phyloP scores from a whole-genome alignment of 2,329 filamentous ascomycete genomes.

The Claviceps quebecensis region DNA sequence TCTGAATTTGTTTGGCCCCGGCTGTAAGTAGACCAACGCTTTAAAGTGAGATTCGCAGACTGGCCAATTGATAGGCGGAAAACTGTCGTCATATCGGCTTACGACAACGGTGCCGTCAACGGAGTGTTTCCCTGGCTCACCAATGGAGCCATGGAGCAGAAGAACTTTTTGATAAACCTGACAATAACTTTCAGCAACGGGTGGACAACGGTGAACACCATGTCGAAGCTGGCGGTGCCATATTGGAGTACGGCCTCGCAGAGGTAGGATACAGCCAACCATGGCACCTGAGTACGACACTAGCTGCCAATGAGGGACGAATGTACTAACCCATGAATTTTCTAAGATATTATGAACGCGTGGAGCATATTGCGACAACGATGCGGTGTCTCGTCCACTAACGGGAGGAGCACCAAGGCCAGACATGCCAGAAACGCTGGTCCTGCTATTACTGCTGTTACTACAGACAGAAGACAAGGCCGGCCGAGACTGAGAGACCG shows the following conservation, averaged over 20 bases:
- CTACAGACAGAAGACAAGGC: conserved; percentile 23
- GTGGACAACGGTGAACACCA: background rate
- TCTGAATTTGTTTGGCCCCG: conserved; percentile 75
- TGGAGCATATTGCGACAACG: conserved; percentile 68
- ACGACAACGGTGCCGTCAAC: conserved; percentile 71
- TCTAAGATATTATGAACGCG: conserved; percentile 66
- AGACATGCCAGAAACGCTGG: conserved; percentile 51
- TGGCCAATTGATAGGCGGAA: conserved; percentile 74
- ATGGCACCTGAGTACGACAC: background rate
- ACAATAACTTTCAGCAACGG: conserved; percentile 11
- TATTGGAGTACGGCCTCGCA: background rate
- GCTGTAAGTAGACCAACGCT: conserved; percentile 74
- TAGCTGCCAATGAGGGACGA: background rate
- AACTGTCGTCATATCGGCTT: conserved; percentile 69
- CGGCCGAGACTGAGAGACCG: conserved; percentile 20
- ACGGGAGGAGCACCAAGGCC: conserved; percentile 42
- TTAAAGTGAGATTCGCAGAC: conserved; percentile 87
- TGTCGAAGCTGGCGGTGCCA: background rate
- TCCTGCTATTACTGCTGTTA: conserved; percentile 41
- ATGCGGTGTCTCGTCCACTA: conserved; percentile 40
- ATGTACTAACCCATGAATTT: conserved; percentile 61
- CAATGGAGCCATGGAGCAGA: conserved; percentile 67
- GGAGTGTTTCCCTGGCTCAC: conserved; percentile 51
- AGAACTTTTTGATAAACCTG: conserved; percentile 91
- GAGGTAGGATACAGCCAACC: background rate